A percentile compares a stretch with the other conserved stretches of the same genome.
Conservation (phyloP, 345 rosid genomes). For the Punica granatum region DNA sequence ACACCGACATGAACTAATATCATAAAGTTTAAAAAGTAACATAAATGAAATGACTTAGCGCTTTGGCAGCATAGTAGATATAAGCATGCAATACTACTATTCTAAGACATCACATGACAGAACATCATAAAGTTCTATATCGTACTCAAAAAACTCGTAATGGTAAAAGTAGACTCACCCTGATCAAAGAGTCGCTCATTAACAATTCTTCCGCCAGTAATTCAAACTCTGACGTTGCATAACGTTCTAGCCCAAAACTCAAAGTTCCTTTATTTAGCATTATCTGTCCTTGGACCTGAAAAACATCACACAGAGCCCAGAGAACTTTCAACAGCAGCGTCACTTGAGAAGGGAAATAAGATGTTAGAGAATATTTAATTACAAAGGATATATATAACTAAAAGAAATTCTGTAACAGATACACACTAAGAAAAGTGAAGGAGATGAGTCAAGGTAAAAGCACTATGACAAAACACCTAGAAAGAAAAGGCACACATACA, state of each 20-base stretch:
- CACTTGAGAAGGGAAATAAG: neutral
- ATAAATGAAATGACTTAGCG: neutral
- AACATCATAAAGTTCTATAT: neutral
- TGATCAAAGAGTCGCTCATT: slow-evolving; percentile 89
- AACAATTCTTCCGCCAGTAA: slow-evolving; percentile 89
- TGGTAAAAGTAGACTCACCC: slow-evolving; percentile 30
- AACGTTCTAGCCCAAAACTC: slow-evolving; percentile 91
- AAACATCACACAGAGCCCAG: neutral
- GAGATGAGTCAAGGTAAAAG: neutral
- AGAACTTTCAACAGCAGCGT: neutral
- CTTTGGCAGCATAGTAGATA: neutral
- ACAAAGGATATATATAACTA: neutral
- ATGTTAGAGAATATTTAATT: neutral
- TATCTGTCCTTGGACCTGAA: slow-evolving; percentile 94
- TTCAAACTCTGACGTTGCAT: slow-evolving; percentile 92
- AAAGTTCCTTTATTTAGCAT: slow-evolving; percentile 58
- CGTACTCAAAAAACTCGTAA: neutral
- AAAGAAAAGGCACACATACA: neutral
- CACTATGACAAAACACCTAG: neutral
- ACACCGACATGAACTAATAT: neutral
- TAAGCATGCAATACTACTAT: neutral
- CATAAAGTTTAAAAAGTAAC: neutral
- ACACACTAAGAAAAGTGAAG: neutral
- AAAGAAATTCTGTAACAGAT: neutral
- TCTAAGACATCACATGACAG: neutral